phyloP scores from a whole-genome alignment of 257 asterid genomes.

The Anisodus acutangulus region DNA sequence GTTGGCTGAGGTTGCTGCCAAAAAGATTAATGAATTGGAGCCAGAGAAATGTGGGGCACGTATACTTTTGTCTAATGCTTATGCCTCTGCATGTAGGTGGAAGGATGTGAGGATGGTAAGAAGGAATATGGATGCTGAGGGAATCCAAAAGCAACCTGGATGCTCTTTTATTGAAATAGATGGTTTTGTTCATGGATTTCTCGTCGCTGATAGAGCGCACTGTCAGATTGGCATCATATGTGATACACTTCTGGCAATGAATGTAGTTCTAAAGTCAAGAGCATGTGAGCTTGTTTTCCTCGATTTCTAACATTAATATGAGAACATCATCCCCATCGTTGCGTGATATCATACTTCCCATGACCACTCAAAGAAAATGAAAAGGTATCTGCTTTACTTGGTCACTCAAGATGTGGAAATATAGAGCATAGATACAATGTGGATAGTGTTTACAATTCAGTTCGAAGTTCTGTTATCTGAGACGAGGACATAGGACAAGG shows the following conservation, averaged over 20 bases:
- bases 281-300: slow-evolving; percentile 24
- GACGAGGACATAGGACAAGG: background rate
- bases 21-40: slow-evolving; percentile 26
- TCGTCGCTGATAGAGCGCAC: slow-evolving; percentile 30
- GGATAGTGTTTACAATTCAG: background rate
- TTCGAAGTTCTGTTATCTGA: background rate
- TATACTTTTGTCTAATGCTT: slow-evolving; percentile 31
- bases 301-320: slow-evolving; percentile 13
- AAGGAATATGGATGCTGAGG: slow-evolving; percentile 25
- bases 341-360: background rate
- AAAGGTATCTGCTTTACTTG: background rate
- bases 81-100: slow-evolving; percentile 40
- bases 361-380: background rate
- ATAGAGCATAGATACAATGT: background rate
- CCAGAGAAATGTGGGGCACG: slow-evolving; percentile 34
- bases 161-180: slow-evolving; percentile 32
- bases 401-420: background rate
- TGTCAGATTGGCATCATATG: slow-evolving; percentile 11
- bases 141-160: slow-evolving; percentile 36
- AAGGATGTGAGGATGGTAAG: slow-evolving; percentile 31
- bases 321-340: background rate
- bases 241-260: slow-evolving; percentile 8
- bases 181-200: slow-evolving; percentile 34
- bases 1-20: slow-evolving; percentile 33
- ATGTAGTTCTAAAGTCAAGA: slow-evolving; percentile 1